Conservation (phyloP, 768 basidiomycete species). For the Psilocybe azurescens region DNA sequence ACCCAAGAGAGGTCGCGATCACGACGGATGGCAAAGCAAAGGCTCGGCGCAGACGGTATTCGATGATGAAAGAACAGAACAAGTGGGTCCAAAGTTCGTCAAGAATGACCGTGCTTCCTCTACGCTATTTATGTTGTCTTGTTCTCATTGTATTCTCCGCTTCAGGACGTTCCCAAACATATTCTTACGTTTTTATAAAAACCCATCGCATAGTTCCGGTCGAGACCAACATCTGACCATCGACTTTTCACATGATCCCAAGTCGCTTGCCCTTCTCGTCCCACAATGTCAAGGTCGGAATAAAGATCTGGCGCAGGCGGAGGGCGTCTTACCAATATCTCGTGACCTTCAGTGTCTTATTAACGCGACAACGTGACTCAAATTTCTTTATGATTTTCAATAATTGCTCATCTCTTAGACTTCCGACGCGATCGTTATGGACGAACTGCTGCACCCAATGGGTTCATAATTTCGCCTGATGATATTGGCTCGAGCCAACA, state of each 20-base stretch:
- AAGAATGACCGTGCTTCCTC: not conserved
- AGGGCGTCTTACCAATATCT: not conserved
- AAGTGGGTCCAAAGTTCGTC: not conserved
- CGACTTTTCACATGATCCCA: not conserved
- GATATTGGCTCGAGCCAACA: no score
- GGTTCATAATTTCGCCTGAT: not conserved
- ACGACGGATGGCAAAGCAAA: not conserved
- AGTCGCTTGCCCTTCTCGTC: not conserved
- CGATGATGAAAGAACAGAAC: not conserved
- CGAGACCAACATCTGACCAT: not conserved
- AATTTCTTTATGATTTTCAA: no score
- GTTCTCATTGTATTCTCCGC: not conserved
- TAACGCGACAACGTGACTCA: not conserved
- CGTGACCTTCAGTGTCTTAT: not conserved
- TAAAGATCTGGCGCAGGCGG: not conserved
- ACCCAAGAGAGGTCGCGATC: conserved; percentile 8
- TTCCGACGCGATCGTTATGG: not conserved
- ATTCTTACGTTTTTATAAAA: not conserved
- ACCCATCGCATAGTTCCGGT: not conserved
- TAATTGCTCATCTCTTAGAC: not conserved
- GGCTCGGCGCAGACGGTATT: not conserved
- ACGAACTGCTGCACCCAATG: not conserved
- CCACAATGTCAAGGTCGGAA: not conserved
- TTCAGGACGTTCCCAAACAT: not conserved
- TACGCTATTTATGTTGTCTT: not conserved